phyloP scores from a whole-genome alignment of 345 rosid species.

The Brassica cretica region DNA sequence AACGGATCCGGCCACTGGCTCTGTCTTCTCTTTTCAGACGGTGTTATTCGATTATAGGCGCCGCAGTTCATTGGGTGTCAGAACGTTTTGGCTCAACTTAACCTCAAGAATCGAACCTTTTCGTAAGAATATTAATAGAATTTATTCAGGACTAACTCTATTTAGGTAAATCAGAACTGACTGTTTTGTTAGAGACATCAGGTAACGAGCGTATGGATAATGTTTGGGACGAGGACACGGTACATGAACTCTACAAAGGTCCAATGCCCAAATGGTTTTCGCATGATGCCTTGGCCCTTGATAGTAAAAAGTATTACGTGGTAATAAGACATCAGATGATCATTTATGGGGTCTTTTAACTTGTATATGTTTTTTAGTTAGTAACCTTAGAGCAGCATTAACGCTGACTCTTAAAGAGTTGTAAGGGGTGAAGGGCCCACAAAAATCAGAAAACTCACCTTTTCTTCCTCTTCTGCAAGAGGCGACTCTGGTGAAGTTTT shows the following conservation, averaged over 20 bases:
- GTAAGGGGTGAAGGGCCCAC: too few relatives aligned
- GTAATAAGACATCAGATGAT: not conserved
- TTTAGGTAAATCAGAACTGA: too few relatives aligned
- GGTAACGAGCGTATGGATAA: not conserved
- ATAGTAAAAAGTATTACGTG: not conserved
- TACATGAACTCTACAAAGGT: not conserved
- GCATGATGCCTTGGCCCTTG: not conserved
- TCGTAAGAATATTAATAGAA: not conserved
- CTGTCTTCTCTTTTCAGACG: not conserved
- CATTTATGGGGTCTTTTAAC: not conserved
- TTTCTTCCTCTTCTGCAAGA: too few relatives aligned
- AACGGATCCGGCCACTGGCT: not conserved
- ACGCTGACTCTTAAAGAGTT: too few relatives aligned
- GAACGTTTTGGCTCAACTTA: not conserved
- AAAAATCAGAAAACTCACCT: too few relatives aligned
- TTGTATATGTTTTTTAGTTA: not conserved
- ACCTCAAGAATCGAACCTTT: not conserved
- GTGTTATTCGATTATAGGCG: not conserved
- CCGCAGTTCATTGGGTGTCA: not conserved
- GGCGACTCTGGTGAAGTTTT: too few relatives aligned
- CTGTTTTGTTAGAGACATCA: not conserved
- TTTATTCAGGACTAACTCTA: too few relatives aligned
- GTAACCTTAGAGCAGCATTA: not conserved
- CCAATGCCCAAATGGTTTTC: not conserved
- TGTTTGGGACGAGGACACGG: not conserved